Base-by-base conservation (phyloP, 805 yeast species). In the Pichia ethanolica region DNA sequence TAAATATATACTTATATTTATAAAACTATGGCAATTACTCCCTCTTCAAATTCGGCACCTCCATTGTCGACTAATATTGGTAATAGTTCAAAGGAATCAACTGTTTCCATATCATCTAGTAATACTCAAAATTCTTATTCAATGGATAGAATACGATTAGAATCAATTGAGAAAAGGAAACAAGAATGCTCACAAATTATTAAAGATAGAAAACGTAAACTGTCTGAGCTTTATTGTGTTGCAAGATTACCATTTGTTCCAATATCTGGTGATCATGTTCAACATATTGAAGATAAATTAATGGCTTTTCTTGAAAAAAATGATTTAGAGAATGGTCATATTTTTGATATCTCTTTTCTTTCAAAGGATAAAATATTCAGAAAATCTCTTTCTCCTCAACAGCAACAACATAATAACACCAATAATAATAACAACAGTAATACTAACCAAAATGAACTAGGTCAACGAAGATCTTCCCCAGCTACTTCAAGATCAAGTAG, bases 211-310 rank as follows among this genome's bases (percentile, higher is more conserved):
- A 79, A 79, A 56, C 67, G 82, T 30, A 79, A 79, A 58, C 68
- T 83, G 27, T 72, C 83, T 1, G 86, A 82, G 61, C 66, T 83
- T 14, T 83, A 79, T 59, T 77, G 81, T 54, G 74, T 83, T 12
- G 71, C 86, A 10, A 63, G 78, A 52, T 63, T 78, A 46, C 78
- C 82, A 20, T 67, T 71, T 49, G 60, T 76, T 48, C 80, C 69
- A 44, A 68, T 60, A 55, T 71, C 72, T 51, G 70, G 59, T 51
- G 70, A 57, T 45, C 71, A 58, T 33, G 65, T 69, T 53, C 61
- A 61, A 50, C 70, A 56, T 54, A 68, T 64, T 28, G 74, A 70
- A 53, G 71, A 66, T 57, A 71, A 63, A 43, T 64, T 69, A 48
- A 66, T 59, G 64, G 66, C 65, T 1, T 81, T 81, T 58, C 55